These are phyloP conservation scores for Phytophthora idaei DNA, from an alignment of 352 stramenopile species.

Conservation along the genomic window DNA sequence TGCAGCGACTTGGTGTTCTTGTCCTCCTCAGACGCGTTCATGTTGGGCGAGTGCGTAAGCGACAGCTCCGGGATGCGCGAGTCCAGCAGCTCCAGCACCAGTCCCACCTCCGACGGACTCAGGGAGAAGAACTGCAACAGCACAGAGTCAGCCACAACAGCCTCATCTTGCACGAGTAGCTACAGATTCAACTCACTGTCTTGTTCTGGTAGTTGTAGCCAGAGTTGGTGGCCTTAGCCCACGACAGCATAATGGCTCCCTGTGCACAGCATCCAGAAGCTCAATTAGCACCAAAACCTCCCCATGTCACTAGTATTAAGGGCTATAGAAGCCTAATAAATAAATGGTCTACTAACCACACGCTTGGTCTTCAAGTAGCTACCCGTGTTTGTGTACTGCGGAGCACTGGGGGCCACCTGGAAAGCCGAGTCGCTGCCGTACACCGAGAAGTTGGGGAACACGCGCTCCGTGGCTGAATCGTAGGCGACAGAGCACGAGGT, in stretches of 20 bases:
- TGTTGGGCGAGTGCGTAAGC: conserved; percentile 79
- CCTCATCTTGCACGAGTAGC: background rate
- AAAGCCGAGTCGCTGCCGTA: conserved; percentile 81
- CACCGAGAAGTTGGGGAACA: conserved; percentile 78
- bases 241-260: conserved; percentile 86
- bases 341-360: conserved; percentile 36
- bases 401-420: conserved; percentile 69
- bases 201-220: conserved; percentile 88
- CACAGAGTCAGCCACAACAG: conserved; percentile 12
- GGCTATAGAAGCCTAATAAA: background rate
- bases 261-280: conserved; percentile 28
- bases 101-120: conserved; percentile 75
- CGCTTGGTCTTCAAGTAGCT: conserved; percentile 88
- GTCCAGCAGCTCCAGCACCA: conserved; percentile 82
- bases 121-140: conserved; percentile 79
- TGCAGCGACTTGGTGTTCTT: conserved; percentile 63
- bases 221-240: conserved; percentile 69
- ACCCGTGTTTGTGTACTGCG: conserved; percentile 66
- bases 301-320: background rate
- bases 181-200: conserved; percentile 42
- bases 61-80: conserved; percentile 64
- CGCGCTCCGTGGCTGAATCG: conserved; percentile 52
- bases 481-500: conserved; percentile 12
- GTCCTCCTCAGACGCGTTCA: conserved; percentile 64
- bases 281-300: conserved; percentile 7